Base-by-base conservation (phyloP, 805 yeast species). In the Candida glaebosa region DNA sequence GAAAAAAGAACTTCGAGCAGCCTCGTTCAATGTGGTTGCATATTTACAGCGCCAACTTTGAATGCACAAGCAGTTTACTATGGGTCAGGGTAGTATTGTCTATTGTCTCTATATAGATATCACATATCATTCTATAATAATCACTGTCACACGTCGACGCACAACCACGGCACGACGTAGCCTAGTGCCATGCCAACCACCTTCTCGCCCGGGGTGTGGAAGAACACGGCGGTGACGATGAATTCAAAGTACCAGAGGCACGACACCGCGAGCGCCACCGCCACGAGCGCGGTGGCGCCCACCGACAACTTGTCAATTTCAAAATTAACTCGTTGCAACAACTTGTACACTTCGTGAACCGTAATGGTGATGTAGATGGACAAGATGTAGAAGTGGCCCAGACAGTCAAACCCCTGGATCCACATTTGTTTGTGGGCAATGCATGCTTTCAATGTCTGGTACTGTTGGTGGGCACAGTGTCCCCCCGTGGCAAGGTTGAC, bases 321-420 rank as follows among this genome's bases (percentile, higher is more conserved):
- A 24, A 24, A 24, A 14, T 28, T 14, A 6, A 5, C 5, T 12
- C 6, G 5, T 6, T 5, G 5, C 5, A 28, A 28, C 5, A 10
- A 10, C 16, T 28, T 28, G 14, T 6, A 5, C 19, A 18, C 14
- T 14, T 22, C 7, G 16, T 35, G 19, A 18, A 24, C 5, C 15
- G 16, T 35, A 18, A 25, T 35, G 30, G 25, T n/a, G 17, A 35
- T 35, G 18, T 20, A 35, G 6, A 35, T 35, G 18, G 31, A 24
- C 7, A 35, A 25, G 16, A 35, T 18, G 14, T 24, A 35, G 30
- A 66, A 70, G 51, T 78, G 83, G 1, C 82, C 81, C 31, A 79
- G 73, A 3, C 71, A 58, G 50, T 78, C 82, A 49, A 77, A 77
- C 7, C 79, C 78, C 44, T 69, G 67, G 3, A 51, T 51, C 81